phyloP scores from a whole-genome alignment of 352 stramenopile species.

The Pythium guiyangense region DNA sequence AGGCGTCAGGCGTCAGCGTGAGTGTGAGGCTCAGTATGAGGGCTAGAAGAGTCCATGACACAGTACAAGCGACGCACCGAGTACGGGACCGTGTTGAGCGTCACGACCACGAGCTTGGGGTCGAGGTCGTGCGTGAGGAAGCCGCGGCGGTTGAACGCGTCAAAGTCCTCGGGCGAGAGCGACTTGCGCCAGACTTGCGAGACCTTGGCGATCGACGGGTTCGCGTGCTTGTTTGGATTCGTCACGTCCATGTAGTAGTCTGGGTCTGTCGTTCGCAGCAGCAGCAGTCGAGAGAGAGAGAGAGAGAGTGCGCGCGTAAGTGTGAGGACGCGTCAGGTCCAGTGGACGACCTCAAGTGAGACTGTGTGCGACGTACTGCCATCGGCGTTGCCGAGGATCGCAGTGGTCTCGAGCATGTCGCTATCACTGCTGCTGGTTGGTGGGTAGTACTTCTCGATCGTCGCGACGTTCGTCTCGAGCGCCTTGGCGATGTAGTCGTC shows the following conservation, averaged over 20 bases:
- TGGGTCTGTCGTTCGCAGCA: conserved; percentile 24
- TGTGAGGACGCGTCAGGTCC: no score
- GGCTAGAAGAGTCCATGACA: no score
- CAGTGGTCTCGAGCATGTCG: conserved; percentile 43
- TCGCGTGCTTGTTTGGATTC: conserved; percentile 38
- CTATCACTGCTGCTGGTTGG: conserved; percentile 20
- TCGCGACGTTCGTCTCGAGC: conserved; percentile 60
- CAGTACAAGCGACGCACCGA: no score
- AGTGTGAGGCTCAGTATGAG: no score
- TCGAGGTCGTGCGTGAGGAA: conserved; percentile 66
- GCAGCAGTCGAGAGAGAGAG: no score
- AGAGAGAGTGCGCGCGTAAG: no score
- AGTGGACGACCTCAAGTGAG: no score
- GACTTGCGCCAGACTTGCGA: conserved; percentile 44
- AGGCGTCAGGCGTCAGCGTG: conserved; percentile 7
- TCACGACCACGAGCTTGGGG: conserved; percentile 59
- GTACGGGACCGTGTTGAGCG: conserved; percentile 80
- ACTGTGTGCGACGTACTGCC: conserved; percentile 29
- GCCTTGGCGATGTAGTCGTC: conserved; percentile 57
- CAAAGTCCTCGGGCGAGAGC: conserved; percentile 46
- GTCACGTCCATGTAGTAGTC: conserved; percentile 80
- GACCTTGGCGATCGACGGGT: conserved; percentile 56
- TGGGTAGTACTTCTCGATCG: conserved; percentile 69
- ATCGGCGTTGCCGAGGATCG: conserved; percentile 80
- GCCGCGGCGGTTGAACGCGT: conserved; percentile 46